Percentiles rank a stretch among this genome's conserved stretches.
These are phyloP conservation scores for Hypoxylon lienhwacheense DNA, from an alignment of 495 filamentous ascomycete genomes.

Conservation along the genomic window DNA sequence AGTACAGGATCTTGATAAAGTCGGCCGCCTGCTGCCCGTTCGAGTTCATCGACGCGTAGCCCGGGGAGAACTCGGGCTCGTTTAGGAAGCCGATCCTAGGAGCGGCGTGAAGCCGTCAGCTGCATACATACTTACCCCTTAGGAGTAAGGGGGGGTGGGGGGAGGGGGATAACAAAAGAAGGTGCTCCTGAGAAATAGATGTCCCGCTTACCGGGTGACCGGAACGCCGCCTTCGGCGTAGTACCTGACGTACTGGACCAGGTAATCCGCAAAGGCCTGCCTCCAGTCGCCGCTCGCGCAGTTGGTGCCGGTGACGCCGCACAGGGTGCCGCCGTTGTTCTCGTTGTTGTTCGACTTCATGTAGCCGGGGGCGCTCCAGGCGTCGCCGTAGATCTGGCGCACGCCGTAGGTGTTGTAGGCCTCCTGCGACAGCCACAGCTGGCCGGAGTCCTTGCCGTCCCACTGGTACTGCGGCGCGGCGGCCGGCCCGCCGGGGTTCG, in stretches of 20 bases:
- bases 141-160: background rate
- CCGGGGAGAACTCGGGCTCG: constrained; percentile 46
- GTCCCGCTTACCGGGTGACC: constrained; percentile 51
- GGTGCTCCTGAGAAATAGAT: constrained; percentile 40
- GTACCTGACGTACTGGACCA: constrained; percentile 55
- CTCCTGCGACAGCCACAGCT: constrained; percentile 56
- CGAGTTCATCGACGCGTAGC: constrained; percentile 45
- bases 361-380: constrained; percentile 50
- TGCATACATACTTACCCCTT: too few relatives aligned
- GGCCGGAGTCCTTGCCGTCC: constrained; percentile 56
- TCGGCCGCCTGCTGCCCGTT: constrained; percentile 45
- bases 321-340: constrained; percentile 57
- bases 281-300: constrained; percentile 57
- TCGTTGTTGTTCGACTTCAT: constrained; percentile 59
- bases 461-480: constrained; percentile 50
- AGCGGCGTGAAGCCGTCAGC: constrained; percentile 38
- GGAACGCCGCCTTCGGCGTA: constrained; percentile 55
- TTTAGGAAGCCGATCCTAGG: constrained; percentile 42
- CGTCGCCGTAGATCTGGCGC: constrained; percentile 56
- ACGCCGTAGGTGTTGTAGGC: constrained; percentile 51
- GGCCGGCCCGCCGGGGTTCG: constrained; percentile 47
- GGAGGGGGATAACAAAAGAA: too few relatives aligned
- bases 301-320: constrained; percentile 49
- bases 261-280: constrained; percentile 58
- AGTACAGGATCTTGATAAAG: constrained; percentile 46